Conservation (phyloP, 1,284 basidiomycete species). For the Xerocomus minutiporus region DNA sequence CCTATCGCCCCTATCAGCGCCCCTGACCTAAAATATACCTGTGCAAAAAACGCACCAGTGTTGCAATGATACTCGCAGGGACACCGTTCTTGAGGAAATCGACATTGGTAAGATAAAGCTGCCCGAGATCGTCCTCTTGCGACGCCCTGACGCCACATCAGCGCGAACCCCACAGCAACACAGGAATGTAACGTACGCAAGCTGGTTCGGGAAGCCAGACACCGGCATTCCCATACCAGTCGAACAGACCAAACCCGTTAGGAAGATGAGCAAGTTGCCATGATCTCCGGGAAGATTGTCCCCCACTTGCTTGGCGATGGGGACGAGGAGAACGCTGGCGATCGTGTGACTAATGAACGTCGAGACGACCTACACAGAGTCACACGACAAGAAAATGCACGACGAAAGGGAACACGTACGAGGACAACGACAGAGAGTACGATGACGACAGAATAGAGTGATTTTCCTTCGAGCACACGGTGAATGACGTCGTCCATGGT, state of each 20-base stretch:
- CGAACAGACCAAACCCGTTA: conserved; percentile 89
- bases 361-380: conserved; percentile 47
- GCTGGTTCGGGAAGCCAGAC: conserved; percentile 96
- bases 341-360: conserved; percentile 97
- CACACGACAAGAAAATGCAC: not conserved
- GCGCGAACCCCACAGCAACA: not conserved
- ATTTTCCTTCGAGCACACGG: conserved; percentile 63
- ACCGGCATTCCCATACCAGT: conserved; percentile 98
- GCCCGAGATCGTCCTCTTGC: conserved; percentile 93
- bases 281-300: conserved; percentile 65
- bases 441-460: conserved; percentile 79
- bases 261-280: conserved; percentile 81
- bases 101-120: conserved; percentile 76
- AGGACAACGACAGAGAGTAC: conserved; percentile 84
- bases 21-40: not conserved
- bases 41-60: conserved; percentile 52
- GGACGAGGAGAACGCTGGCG: conserved; percentile 92
- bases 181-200: conserved; percentile 62
- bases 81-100: conserved; percentile 95
- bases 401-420: conserved; percentile 44
- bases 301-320: conserved; percentile 92
- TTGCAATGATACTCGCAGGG: conserved; percentile 85
- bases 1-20: conserved; percentile 12
- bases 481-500: conserved; percentile 73
- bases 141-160: conserved; percentile 58